phyloP scores from a whole-genome alignment of 2,329 filamentous ascomycete species.

The Aspergillus piperis region DNA sequence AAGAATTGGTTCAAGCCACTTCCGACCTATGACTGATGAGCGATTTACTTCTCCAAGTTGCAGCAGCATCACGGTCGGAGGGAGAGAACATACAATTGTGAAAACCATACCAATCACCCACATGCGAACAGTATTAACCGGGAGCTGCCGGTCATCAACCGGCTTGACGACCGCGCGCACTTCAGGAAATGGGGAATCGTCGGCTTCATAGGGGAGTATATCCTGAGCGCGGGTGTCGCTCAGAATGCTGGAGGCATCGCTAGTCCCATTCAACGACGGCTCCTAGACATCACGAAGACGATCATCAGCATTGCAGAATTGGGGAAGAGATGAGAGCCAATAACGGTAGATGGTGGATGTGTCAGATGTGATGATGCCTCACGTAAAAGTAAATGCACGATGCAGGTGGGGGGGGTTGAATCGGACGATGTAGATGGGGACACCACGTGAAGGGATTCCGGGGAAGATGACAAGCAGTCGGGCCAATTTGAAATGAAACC shows the following conservation, averaged over 20 bases:
- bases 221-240: conserved; percentile 35
- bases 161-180: conserved; percentile 41
- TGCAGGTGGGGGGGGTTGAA: background rate
- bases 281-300: conserved; percentile 16
- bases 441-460: conserved; percentile 1
- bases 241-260: conserved; percentile 27
- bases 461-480: background rate
- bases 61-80: background rate
- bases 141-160: conserved; percentile 33
- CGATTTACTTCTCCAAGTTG: background rate
- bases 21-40: conserved; percentile 30
- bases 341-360: background rate
- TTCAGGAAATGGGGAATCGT: conserved; percentile 43
- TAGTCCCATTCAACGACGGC: conserved; percentile 10
- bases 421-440: background rate
- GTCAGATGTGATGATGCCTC: conserved; percentile 1
- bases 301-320: background rate
- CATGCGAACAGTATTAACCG: conserved; percentile 40
- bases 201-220: conserved; percentile 38
- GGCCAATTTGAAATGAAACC: too few relatives aligned
- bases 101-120: conserved; percentile 43
- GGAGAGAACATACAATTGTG: conserved; percentile 33
- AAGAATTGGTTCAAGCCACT: conserved; percentile 44
- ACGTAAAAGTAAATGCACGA: background rate
- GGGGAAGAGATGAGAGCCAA: background rate